phyloP scores from a whole-genome alignment of 73 alveolate species.

The Paramecium tetraurelia region DNA sequence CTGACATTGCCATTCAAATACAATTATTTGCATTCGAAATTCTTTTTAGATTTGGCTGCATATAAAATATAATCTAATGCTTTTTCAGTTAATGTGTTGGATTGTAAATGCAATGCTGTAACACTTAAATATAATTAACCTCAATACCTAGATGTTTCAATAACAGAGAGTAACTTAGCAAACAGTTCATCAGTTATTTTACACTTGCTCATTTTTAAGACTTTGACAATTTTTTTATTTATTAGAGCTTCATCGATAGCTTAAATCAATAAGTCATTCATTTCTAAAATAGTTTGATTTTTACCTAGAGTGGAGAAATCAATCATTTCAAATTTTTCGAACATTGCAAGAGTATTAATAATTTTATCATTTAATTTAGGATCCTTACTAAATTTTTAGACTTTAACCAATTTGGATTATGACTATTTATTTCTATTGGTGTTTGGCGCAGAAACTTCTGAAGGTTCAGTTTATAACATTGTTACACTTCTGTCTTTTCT shows the following conservation, averaged over 20 bases:
- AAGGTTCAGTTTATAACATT: background rate
- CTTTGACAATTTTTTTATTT: slow-evolving; percentile 2
- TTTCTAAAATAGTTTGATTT: background rate
- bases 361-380: slow-evolving; percentile 9
- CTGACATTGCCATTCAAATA: background rate
- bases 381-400: background rate
- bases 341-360: background rate
- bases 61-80: background rate
- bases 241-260: background rate
- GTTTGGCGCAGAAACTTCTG: background rate
- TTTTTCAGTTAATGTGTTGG: slow-evolving; percentile 1
- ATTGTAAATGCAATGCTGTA: slow-evolving; percentile 34
- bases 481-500: background rate
- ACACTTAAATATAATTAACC: background rate
- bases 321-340: slow-evolving; percentile 2
- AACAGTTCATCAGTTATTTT: slow-evolving; percentile 8
- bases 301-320: slow-evolving; percentile 1
- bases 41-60: background rate
- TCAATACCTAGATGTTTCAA: background rate
- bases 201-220: slow-evolving; percentile 27
- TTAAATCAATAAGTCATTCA: background rate
- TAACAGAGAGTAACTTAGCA: background rate
- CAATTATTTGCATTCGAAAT: background rate
- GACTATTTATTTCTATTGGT: background rate
- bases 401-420: background rate